Base-by-base conservation (phyloP, 768 basidiomycete genomes). In the Boletus vermiculosoides region DNA sequence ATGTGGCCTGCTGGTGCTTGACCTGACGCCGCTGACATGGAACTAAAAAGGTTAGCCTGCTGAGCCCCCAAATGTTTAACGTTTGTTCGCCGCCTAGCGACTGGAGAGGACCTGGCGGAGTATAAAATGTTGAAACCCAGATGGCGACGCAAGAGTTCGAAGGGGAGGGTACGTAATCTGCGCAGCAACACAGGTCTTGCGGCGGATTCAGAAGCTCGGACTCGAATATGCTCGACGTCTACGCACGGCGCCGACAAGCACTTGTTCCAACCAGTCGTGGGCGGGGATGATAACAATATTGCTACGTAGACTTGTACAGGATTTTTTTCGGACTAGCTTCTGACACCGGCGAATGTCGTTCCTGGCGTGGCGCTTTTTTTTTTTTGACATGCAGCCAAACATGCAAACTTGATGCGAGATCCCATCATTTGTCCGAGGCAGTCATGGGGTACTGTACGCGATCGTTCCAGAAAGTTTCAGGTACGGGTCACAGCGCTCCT, bases 1-100 rank as follows among this genome's bases (percentile, higher is more conserved):
- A 55, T 59, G 67, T 64, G 65, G 57, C 31, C 59, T 51, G 67
- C 55, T 56, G 55, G 57, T 45, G 44, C 66, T 58, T 45, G 60
- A 42, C 47, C 58, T 53, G 64, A 52, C 56, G 66, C 67, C 66
- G 66, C 66, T 67, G 67, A 67, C 66, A 67, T 67, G 62, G 60
- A 64, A 62, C 69, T 57, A 59, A 63, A 71, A 71, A 58, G 57
- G 71, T 36, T 63, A 58, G 57, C 56, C 25, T 47, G 46, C 30
- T 46, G 53, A 25, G 40, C 56, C 57, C 58, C 52, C 55, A 37
- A 34, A 54, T 66, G 56, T 57, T 61, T 54, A 58, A 45, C 60
- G 60, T 58, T 63, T 52, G 56, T 72, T 66, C 66, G 37, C 50
- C 64, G 71, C 71, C 42, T 72, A 70, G 69, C 69, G 71, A 71